Base-by-base conservation (phyloP, 805 yeast genomes). In the Cyberlindnera japonica region DNA sequence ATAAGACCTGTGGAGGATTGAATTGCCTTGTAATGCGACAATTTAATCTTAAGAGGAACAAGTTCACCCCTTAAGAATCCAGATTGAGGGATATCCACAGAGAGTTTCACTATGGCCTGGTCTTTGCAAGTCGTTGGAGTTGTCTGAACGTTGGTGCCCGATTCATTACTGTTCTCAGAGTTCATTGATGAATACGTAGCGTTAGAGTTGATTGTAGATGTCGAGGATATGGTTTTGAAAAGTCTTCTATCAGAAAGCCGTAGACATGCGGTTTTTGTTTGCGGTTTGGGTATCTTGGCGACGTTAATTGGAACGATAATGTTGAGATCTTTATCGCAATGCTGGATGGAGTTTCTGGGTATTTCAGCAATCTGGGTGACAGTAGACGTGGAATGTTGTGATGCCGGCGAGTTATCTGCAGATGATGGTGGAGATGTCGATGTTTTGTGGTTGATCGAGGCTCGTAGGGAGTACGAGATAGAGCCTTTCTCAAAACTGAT, bases 401-500 rank as follows among this genome's bases (percentile, higher is more conserved):
- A 53, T 3, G 51, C 45, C 5, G 56, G 54, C 6, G 57, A 51
- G 9, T 50, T 30, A 23, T 41, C 47, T 23, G 42, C 37, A 3
- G 61, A 47, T 3, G 46, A 28, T 16, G 36, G 15, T 15, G 57
- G 44, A 4, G 53, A 39, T n/a, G 41, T 25, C 3, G 34, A 12
- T 12, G 43, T 41, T 40, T 42, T 52, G 35, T 58, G 58, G 38
- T 52, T 54, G 18, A 59, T 53, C 5, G 61, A 51, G 1, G 82
- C 81, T 35, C 76, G 72, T 33, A 89, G 64, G 23, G 64, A 62
- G 59, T 89, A 89, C 4, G 74, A 60, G 13, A 89, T 85, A 15
- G 86, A 75, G n/a, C 97, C 96, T 52, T 80, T 79, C 50, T 90
- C 96, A 52, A 89, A 89, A 48, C 79, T 81, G 19, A 89, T 74